These are phyloP conservation scores for Mortierella sp. DNA, from an alignment of 371 early-diverging fungal genomes.

Conservation along the genomic window DNA sequence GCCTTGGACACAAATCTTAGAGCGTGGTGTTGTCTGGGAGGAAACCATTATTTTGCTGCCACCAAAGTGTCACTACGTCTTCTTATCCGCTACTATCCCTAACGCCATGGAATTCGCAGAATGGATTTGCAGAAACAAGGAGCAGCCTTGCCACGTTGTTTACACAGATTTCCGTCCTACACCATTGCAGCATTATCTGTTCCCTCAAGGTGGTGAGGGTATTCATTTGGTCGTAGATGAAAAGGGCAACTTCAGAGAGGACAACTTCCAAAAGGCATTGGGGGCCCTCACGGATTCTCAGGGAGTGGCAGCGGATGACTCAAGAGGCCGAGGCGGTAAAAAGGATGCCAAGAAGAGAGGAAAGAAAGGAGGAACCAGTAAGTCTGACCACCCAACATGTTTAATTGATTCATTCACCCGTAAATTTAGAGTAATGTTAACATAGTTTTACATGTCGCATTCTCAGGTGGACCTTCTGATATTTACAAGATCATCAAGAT, in stretches of 20 bases:
- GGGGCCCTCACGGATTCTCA: slow-evolving; percentile 75
- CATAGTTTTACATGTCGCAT: not conserved
- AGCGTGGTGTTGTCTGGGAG: slow-evolving; percentile 99
- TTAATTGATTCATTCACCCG: not conserved
- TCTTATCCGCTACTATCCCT: slow-evolving; percentile 99
- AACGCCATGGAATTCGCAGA: slow-evolving; percentile 99
- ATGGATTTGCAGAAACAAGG: slow-evolving; percentile 98
- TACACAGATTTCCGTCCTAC: slow-evolving; percentile 99
- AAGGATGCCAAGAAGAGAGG: slow-evolving; percentile 66
- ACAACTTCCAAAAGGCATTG: slow-evolving; percentile 94
- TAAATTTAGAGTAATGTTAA: not conserved
- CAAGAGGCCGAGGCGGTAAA: slow-evolving; percentile 65
- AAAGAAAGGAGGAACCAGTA: slow-evolving; percentile 46
- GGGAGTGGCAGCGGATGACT: slow-evolving; percentile 66
- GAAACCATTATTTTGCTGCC: slow-evolving; percentile 99
- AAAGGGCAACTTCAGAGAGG: slow-evolving; percentile 94
- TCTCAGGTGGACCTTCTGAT: slow-evolving; percentile 75
- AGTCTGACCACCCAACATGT: not conserved
- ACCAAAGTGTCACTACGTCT: slow-evolving; percentile 94
- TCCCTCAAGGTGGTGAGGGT: slow-evolving; percentile 94
- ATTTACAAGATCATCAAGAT: slow-evolving; percentile 95
- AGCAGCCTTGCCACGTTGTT: slow-evolving; percentile 99
- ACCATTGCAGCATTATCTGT: slow-evolving; percentile 98
- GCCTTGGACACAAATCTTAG: slow-evolving; percentile 58
- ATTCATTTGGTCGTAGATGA: slow-evolving; percentile 97